Base-by-base conservation (phyloP, 768 basidiomycete genomes). In the Lentinula aciculospora region DNA sequence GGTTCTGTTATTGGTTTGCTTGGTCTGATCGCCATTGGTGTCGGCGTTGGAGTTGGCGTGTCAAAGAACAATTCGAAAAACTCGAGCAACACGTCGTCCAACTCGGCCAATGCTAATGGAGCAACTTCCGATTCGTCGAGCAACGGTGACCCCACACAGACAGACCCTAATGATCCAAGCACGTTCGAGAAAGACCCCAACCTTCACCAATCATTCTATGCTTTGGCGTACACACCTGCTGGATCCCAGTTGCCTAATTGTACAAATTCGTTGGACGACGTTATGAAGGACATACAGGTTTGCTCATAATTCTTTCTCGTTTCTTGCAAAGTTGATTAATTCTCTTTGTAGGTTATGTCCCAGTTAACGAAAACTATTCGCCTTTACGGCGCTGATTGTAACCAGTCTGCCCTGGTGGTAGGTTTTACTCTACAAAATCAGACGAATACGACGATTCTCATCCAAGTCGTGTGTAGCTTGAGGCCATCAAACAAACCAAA, bases 401-500 rank as follows among this genome's bases (percentile, higher is more conserved):
- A 93, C 67, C 86, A 89, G 68, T 82, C 85, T 3, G 86, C 86
- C 0, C 76, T 91, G 21, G 86, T 92, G 49, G 83, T 86, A 67
- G 36, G 83, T 75, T 0, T 15, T 17, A 17, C 15, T 13, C n/a
- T n/a, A n/a, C n/a, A n/a, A n/a, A n/a, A n/a, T n/a, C n/a, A n/a
- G n/a, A 31, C 27, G 12, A 4, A 44, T 25, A 54, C 47, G 21
- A 17, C 48, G 27, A 39, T 57, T 10, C 51, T 32, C 15, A 23
- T 15, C 28, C 3, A 29, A 29, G 29, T 13, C 15, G 6, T 15
- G 4, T 19, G 19, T 59, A 87, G 76, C 81, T 98, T 29, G 89
- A 94, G 62, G 96, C 95, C 17, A 94, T 99, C 64, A 79, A 86
- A 64, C 85, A 84, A 59, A 97, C 95, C 34, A 91, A 95, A 71